Conservation (phyloP, 2,329 filamentous ascomycete species). For the Cladosporium sphaerospermum region DNA sequence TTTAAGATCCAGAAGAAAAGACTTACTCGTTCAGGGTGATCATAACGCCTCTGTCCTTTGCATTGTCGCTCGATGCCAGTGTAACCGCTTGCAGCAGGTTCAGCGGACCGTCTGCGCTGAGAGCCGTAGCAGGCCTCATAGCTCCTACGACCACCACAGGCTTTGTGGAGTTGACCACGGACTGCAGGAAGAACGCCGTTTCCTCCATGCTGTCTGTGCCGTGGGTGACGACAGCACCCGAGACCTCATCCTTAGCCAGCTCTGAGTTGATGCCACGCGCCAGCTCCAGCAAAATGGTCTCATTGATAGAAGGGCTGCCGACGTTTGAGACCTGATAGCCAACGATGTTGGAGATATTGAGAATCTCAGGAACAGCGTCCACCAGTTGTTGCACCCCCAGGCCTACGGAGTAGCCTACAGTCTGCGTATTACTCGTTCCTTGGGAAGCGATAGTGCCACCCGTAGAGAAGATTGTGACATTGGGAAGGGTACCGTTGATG, state of each 20-base stretch:
- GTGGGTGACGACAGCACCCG: slow-evolving; percentile 54
- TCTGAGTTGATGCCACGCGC: slow-evolving; percentile 45
- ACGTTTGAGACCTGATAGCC: slow-evolving; percentile 41
- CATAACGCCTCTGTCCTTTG: slow-evolving; percentile 50
- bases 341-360: slow-evolving; percentile 49
- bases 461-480: slow-evolving; percentile 52
- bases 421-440: slow-evolving; percentile 45
- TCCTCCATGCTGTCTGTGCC: slow-evolving; percentile 62
- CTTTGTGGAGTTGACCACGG: slow-evolving; percentile 52
- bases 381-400: slow-evolving; percentile 48
- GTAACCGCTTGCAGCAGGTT: slow-evolving; percentile 57
- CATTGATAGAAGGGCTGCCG: slow-evolving; percentile 37
- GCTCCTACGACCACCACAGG: slow-evolving; percentile 56
- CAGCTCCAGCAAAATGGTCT: slow-evolving; percentile 44
- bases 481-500: slow-evolving; percentile 45
- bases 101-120: slow-evolving; percentile 57
- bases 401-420: slow-evolving; percentile 48
- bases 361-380: slow-evolving; percentile 49
- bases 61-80: slow-evolving; percentile 44
- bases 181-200: slow-evolving; percentile 57
- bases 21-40: slow-evolving; percentile 52
- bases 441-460: slow-evolving; percentile 56
- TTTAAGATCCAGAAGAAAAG: background rate
- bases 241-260: slow-evolving; percentile 38
- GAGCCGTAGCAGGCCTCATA: slow-evolving; percentile 57